Conservation (phyloP, 768 basidiomycete species). For the Suillus sp. region DNA sequence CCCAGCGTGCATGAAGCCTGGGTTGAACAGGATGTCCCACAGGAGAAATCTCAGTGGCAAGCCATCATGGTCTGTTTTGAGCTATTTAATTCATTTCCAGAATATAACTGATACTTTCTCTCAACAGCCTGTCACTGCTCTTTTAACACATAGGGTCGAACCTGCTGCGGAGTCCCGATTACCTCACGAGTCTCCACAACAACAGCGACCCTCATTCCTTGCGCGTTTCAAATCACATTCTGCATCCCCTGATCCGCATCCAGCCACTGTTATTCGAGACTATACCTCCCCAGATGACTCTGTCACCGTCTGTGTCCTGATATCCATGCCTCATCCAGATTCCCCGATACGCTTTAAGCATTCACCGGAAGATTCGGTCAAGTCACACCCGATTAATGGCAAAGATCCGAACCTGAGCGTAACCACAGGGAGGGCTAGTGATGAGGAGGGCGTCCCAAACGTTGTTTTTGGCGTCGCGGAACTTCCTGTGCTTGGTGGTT, state of each 20-base stretch:
- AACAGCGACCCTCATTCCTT: slow-evolving; percentile 10
- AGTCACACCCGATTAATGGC: slow-evolving; percentile 15
- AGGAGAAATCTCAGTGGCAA: slow-evolving; percentile 40
- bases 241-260: slow-evolving; percentile 15
- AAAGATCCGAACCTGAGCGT: slow-evolving; percentile 7
- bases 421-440: slow-evolving; percentile 28
- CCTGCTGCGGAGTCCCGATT: not conserved
- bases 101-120: slow-evolving; percentile 11
- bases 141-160: slow-evolving; percentile 33
- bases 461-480: slow-evolving; percentile 50
- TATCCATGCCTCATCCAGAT: slow-evolving; percentile 54
- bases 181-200: slow-evolving; percentile 2
- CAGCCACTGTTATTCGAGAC: slow-evolving; percentile 7
- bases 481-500: slow-evolving; percentile 24
- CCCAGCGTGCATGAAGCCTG: slow-evolving; percentile 54
- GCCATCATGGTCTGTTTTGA: slow-evolving; percentile 46
- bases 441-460: slow-evolving; percentile 44
- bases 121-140: slow-evolving; percentile 22
- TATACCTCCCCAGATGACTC: slow-evolving; percentile 29
- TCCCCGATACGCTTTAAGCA: slow-evolving; percentile 19
- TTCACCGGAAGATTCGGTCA: slow-evolving; percentile 24
- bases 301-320: slow-evolving; percentile 57
- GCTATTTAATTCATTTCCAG: not conserved
- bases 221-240: slow-evolving; percentile 6
- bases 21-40: slow-evolving; percentile 34